Conservation (phyloP, 2,329 filamentous ascomycete genomes). For the Plectosphaerella sp. region DNA sequence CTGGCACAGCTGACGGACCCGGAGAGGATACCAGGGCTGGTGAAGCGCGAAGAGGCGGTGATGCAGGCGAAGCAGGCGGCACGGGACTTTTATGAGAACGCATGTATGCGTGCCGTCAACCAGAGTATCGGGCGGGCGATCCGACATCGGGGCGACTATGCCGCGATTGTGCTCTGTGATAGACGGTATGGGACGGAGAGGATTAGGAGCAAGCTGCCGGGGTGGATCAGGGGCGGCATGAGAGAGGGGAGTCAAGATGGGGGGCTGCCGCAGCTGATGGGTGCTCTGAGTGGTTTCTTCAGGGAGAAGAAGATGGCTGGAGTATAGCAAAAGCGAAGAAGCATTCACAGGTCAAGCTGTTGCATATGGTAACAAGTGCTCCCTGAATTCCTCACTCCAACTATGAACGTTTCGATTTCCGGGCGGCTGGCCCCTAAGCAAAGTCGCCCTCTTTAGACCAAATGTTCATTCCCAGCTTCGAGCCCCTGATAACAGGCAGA, state of each 20-base stretch:
- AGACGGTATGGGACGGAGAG: slow-evolving; percentile 68
- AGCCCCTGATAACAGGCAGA: slow-evolving; percentile 30
- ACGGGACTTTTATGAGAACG: slow-evolving; percentile 85
- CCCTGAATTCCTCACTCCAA: too few relatives aligned
- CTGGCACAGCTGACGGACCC: slow-evolving; percentile 26
- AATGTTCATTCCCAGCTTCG: slow-evolving; percentile 37
- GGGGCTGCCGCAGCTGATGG: slow-evolving; percentile 55
- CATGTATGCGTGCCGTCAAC: slow-evolving; percentile 95
- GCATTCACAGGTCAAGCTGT: too few relatives aligned
- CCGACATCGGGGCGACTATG: slow-evolving; percentile 82
- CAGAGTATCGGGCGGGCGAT: slow-evolving; percentile 94
- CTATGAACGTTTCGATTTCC: too few relatives aligned
- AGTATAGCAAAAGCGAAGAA: too few relatives aligned
- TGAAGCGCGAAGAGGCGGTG: slow-evolving; percentile 23
- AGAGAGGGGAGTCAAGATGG: slow-evolving; percentile 41
- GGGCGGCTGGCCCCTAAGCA: background rate
- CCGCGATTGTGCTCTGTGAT: slow-evolving; percentile 83
- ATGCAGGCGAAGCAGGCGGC: slow-evolving; percentile 50
- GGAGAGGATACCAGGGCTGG: background rate
- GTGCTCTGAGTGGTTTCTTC: slow-evolving; percentile 53
- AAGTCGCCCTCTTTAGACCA: slow-evolving; percentile 29
- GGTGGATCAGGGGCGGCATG: slow-evolving; percentile 79
- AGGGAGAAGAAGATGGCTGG: slow-evolving; percentile 35
- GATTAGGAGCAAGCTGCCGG: slow-evolving; percentile 76
- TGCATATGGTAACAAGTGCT: too few relatives aligned